Conservation (phyloP, 2,329 filamentous ascomycete genomes). For the Aspergillus fumigatiaffinis region DNA sequence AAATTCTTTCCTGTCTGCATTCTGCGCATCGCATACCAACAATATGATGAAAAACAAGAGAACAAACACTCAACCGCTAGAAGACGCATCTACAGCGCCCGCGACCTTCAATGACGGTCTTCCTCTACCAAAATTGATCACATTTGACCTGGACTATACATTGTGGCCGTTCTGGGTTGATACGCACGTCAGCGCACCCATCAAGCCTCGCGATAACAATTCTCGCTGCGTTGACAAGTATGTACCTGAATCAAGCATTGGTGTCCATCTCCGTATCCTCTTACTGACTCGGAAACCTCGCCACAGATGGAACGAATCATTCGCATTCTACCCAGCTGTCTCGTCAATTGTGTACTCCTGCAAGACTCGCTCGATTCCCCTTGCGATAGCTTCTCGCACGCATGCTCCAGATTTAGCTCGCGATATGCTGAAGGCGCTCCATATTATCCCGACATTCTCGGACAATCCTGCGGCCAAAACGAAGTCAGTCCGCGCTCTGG, state of each 20-base stretch:
- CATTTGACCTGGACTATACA: conserved; percentile 97
- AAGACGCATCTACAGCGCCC: conserved; percentile 41
- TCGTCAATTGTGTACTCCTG: conserved; percentile 64
- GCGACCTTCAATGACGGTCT: conserved; percentile 61
- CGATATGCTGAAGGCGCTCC: conserved; percentile 73
- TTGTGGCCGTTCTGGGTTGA: conserved; percentile 99
- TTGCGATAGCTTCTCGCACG: conserved; percentile 79
- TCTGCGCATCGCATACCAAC: neutral
- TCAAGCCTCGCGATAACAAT: conserved; percentile 59
- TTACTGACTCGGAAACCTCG: conserved; percentile 8
- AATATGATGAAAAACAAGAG: conserved; percentile 34
- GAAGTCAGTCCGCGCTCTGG: conserved; percentile 48
- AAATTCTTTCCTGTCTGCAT: neutral
- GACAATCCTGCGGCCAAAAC: conserved; percentile 38
- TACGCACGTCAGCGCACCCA: conserved; percentile 76
- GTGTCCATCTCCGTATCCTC: neutral
- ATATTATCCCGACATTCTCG: conserved; percentile 50
- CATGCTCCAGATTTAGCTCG: conserved; percentile 72
- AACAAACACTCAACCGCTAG: conserved; percentile 31
- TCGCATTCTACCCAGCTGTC: conserved; percentile 67
- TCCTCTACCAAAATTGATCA: conserved; percentile 75
- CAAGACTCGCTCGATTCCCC: conserved; percentile 48
- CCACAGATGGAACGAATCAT: conserved; percentile 58
- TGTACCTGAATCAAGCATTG: neutral
- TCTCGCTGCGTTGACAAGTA: conserved; percentile 43